Conservation (phyloP, 2,329 filamentous ascomycete species). For the Arachnomyces sp. region DNA sequence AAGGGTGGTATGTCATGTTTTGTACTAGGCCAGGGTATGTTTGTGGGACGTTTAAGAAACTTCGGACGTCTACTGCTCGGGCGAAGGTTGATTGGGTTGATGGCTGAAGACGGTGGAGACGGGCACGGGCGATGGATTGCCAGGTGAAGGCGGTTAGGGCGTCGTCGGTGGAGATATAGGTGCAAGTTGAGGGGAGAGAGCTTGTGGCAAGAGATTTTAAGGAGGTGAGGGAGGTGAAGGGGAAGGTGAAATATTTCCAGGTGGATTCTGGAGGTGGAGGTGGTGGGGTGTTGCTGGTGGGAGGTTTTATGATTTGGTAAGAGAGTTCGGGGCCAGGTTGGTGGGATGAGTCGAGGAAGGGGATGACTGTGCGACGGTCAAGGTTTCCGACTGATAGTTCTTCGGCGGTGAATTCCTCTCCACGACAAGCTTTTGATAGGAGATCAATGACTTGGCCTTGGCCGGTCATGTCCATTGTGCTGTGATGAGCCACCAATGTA, state of each 20-base stretch:
- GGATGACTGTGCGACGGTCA: conserved; percentile 30
- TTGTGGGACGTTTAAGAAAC: conserved; percentile 33
- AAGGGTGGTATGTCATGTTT: conserved; percentile 39
- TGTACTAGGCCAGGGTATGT: conserved; percentile 44
- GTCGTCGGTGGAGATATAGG: conserved; percentile 49
- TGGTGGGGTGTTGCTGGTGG: conserved; percentile 8
- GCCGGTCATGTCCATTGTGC: conserved; percentile 46
- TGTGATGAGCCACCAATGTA: conserved; percentile 43
- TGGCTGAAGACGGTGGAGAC: conserved; percentile 28
- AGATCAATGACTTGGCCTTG: conserved; percentile 41
- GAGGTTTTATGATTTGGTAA: conserved; percentile 21
- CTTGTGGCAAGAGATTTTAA: conserved; percentile 36
- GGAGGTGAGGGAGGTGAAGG: conserved; percentile 24
- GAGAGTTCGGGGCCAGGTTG: conserved; percentile 27
- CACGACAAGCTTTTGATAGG: conserved; percentile 43
- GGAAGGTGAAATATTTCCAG: conserved; percentile 44
- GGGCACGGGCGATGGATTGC: conserved; percentile 37
- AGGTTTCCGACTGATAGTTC: conserved; percentile 41
- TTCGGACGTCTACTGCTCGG: conserved; percentile 45
- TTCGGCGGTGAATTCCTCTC: conserved; percentile 38
- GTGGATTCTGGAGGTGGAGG: conserved; percentile 21
- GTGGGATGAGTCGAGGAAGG: conserved; percentile 32
- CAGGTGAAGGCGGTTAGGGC: conserved; percentile 46
- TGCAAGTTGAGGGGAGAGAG: conserved; percentile 6
- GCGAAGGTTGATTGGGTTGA: conserved; percentile 28